Conservation (phyloP, 805 yeast genomes). For the Teunomyces tritomae region DNA sequence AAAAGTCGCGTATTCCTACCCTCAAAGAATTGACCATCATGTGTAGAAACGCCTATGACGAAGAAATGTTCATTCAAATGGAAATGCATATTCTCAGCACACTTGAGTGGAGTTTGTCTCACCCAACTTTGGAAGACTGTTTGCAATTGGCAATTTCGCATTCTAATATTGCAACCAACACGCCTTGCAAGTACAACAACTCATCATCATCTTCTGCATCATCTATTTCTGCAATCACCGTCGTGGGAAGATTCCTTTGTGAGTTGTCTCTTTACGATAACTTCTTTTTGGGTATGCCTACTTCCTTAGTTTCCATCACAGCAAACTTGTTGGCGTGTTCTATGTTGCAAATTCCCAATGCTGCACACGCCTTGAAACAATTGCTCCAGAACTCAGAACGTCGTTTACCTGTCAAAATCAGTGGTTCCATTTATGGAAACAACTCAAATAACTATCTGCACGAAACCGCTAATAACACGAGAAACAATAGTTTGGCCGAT, state of each 20-base stretch:
- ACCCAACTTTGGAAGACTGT: constrained; percentile 52
- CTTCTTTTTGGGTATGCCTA: constrained; percentile 43
- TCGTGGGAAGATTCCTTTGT: constrained; percentile 52
- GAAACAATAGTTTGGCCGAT: constrained; percentile 5
- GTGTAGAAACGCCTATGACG: constrained; percentile 60
- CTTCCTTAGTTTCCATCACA: constrained; percentile 47
- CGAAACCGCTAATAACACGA: background rate
- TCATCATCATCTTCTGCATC: constrained; percentile 18
- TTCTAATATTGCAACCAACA: constrained; percentile 19
- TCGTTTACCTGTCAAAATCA: constrained; percentile 6
- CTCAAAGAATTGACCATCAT: constrained; percentile 50
- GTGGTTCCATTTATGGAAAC: background rate
- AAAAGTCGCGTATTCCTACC: constrained; percentile 57
- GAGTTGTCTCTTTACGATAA: constrained; percentile 53
- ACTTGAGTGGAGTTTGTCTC: constrained; percentile 45
- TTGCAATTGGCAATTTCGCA: constrained; percentile 40
- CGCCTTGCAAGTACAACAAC: constrained; percentile 26
- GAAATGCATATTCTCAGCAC: constrained; percentile 42
- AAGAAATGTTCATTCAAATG: constrained; percentile 49
- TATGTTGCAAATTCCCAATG: constrained; percentile 48
- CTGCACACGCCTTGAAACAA: constrained; percentile 31
- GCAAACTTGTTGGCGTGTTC: constrained; percentile 54
- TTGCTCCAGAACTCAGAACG: constrained; percentile 11
- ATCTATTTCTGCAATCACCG: constrained; percentile 51
- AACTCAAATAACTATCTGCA: background rate